phyloP scores from a whole-genome alignment of 208 protist species.

The Leishmania mexicana region DNA sequence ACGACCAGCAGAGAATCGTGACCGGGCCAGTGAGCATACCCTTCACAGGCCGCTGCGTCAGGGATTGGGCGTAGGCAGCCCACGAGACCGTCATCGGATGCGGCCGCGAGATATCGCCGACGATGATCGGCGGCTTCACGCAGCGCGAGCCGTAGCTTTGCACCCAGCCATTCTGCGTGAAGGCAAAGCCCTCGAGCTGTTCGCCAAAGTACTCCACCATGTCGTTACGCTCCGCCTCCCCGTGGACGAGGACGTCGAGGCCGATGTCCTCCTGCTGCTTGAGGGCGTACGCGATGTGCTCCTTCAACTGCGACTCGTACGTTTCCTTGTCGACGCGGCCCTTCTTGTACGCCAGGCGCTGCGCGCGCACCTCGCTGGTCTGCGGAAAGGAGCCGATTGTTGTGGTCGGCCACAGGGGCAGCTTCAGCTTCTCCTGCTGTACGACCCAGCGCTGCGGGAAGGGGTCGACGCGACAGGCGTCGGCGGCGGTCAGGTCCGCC shows the following conservation, averaged over 20 bases:
- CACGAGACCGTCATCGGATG: conserved; percentile 82
- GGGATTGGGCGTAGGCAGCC: conserved; percentile 73
- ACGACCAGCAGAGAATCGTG: conserved; percentile 92
- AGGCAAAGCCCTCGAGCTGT: conserved; percentile 79
- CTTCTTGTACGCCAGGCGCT: conserved; percentile 66
- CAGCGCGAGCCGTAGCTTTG: conserved; percentile 84
- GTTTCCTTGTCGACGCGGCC: conserved; percentile 41
- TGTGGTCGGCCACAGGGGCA: conserved; percentile 87
- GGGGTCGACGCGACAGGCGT: conserved; percentile 22
- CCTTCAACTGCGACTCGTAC: conserved; percentile 72
- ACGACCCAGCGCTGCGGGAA: conserved; percentile 45
- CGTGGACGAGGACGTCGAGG: conserved; percentile 91
- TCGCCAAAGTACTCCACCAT: conserved; percentile 95
- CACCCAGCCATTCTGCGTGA: conserved; percentile 88
- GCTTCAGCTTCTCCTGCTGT: conserved; percentile 48
- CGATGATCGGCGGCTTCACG: conserved; percentile 90
- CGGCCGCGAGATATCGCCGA: conserved; percentile 71
- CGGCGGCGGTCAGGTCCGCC: conserved; percentile 24
- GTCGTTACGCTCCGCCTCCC: conserved; percentile 90
- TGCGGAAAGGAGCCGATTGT: conserved; percentile 93
- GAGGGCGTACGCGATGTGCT: conserved; percentile 82
- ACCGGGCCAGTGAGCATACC: conserved; percentile 93
- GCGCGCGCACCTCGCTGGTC: conserved; percentile 73
- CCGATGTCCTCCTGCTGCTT: conserved; percentile 80
- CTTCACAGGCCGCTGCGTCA: conserved; percentile 77